These are phyloP conservation scores for Aspergillus latus DNA, from an alignment of 2,329 filamentous ascomycete species.

Conservation along the genomic window DNA sequence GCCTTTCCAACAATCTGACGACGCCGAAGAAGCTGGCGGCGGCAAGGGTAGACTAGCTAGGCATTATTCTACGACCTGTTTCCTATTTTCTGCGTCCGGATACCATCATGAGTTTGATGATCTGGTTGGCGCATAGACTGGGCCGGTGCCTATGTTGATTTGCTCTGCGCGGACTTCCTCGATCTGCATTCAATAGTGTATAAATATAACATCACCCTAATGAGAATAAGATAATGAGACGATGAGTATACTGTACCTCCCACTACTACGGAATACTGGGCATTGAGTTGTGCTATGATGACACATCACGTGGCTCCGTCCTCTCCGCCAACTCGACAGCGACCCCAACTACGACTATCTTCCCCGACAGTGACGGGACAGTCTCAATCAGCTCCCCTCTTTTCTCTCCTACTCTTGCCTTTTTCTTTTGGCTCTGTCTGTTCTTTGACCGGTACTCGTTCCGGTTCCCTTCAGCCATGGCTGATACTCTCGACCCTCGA, in stretches of 20 bases:
- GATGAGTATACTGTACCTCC: not conserved
- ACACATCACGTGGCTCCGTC: conserved; percentile 12
- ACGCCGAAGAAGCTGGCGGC: conserved; percentile 68
- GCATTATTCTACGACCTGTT: not conserved
- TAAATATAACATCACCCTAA: conserved; percentile 11
- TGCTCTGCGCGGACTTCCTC: not conserved
- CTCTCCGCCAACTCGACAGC: conserved; percentile 10
- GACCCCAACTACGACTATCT: conserved; percentile 4
- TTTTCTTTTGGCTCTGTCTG: conserved; percentile 17
- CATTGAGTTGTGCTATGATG: conserved; percentile 3
- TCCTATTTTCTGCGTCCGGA: conserved; percentile 5
- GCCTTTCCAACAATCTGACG: conserved; percentile 77
- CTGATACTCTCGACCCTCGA: conserved; percentile 46
- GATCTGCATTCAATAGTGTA: conserved; percentile 8
- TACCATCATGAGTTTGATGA: conserved; percentile 11
- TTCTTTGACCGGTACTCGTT: conserved; percentile 2
- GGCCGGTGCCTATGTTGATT: not conserved
- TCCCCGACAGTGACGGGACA: conserved; percentile 10
- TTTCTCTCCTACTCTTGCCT: conserved; percentile 9
- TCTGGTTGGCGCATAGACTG: conserved; percentile 10
- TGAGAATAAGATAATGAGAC: conserved; percentile 2
- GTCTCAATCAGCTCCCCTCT: conserved; percentile 2
- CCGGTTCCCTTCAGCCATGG: conserved; percentile 30
- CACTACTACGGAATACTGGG: not conserved
- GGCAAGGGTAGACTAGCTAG: conserved; percentile 70